A percentile compares a stretch with the other conserved stretches of the same genome.
These are phyloP conservation scores for Tulasnella calospora DNA, from an alignment of 768 basidiomycete species.

Conservation along the genomic window DNA sequence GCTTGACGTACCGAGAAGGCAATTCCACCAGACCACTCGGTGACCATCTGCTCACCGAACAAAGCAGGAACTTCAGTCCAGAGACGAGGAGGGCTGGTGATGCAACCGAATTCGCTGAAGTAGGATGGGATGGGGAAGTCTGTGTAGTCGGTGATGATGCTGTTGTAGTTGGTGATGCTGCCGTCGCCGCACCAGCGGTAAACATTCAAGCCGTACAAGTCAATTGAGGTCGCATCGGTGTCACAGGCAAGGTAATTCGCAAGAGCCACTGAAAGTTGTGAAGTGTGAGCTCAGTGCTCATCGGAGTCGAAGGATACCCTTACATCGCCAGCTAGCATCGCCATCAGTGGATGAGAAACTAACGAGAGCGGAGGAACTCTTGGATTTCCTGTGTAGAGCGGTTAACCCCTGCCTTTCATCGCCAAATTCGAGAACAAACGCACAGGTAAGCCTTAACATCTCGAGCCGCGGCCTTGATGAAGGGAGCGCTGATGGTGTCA, in stretches of 20 bases:
- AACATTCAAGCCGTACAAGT: constrained; percentile 82
- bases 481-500: constrained; percentile 62
- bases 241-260: constrained; percentile 82
- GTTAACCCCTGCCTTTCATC: neutral
- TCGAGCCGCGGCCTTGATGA: constrained; percentile 85
- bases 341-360: constrained; percentile 87
- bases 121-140: constrained; percentile 75
- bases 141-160: constrained; percentile 36
- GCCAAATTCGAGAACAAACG: constrained; percentile 33
- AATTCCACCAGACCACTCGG: constrained; percentile 82
- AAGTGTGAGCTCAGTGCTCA: neutral
- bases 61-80: constrained; percentile 78
- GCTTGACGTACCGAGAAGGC: constrained; percentile 49
- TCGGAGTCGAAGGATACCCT: constrained; percentile 25
- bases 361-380: constrained; percentile 59
- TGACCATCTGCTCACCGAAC: constrained; percentile 62
- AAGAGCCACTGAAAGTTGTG: constrained; percentile 39
- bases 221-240: constrained; percentile 61
- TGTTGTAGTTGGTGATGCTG: constrained; percentile 40
- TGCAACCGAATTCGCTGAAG: constrained; percentile 85
- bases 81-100: constrained; percentile 53
- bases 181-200: constrained; percentile 70
- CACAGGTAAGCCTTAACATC: constrained; percentile 82
- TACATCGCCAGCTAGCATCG: constrained; percentile 50
- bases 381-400: constrained; percentile 48